Evolutionary conservation across 495 filamentous ascomycete species (phyloP), one percentile per base, ranked within the genome.

Genomic region (Acidiella bohemica): DNA sequence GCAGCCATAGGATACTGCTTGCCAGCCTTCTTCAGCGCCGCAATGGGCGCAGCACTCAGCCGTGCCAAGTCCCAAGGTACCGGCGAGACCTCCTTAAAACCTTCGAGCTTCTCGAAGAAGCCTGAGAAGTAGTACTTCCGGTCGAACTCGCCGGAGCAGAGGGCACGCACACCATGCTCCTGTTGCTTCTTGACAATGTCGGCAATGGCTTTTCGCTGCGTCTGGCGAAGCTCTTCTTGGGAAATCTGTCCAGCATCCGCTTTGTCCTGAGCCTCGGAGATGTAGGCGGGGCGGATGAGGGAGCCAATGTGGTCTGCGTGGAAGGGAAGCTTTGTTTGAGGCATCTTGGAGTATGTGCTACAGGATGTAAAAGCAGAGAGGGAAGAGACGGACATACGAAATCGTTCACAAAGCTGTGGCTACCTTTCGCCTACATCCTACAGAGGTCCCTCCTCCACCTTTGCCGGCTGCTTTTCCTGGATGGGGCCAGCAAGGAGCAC

Each of bases 281-380:
- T 70, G 22, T 68, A 51, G 26, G 79, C 56, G 26, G 83, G 81
- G 21, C 84, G 78, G 21, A 87, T 72, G n/a, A 90, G 73, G 21
- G 81, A 88, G 49, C 84, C 84, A 50, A 93, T 64, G 52, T 88
- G 82, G 66, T 88, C 84, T 36, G 82, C 84, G 47, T 81, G 73
- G 63, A 85, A 88, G 13, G 84, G 81, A 31, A 81, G 79, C 22
- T 39, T 49, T 31, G 36, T 45, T 5, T 34, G 32, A 4, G 34
- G 6, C 46, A 49, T 49, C n/a, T n/a, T n/a, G n/a, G n/a, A n/a
- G n/a, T n/a, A n/a, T n/a, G n/a, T n/a, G n/a, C n/a, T n/a, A n/a
- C n/a, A n/a, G n/a, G n/a, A n/a, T n/a, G n/a, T n/a, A n/a, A n/a
- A n/a, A n/a, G n/a, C n/a, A n/a, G n/a, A n/a, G n/a, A n/a, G n/a